Evolutionary conservation across 148 eudicot genomes (phyloP), one percentile per base, ranked within the genome.

Genomic region (Amaranthus hypochondriacus): DNA sequence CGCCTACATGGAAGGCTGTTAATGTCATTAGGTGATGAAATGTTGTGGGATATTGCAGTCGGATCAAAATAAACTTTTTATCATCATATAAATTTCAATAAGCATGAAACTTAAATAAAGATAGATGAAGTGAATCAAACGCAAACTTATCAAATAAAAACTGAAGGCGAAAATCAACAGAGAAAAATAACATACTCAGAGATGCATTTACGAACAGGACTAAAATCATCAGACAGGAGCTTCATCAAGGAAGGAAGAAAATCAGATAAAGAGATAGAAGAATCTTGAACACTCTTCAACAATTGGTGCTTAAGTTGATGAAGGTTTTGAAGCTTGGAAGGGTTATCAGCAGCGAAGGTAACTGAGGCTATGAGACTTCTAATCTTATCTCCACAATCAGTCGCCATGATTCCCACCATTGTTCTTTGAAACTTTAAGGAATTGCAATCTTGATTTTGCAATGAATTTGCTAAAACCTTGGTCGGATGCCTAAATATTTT

Each of bases 191-290:
- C 89, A 11, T 77, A 94, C 98, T 87, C 81, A 48, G 78, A 76
- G 50, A 84, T 73, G 56, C 81, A 80, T 80, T 84, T 87, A 71
- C 97, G 93, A 70, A 88, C 86, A 6, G 98, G 97, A 51, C 92
- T 85, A 62, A 77, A 86, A 15, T 75, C 76, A 68, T 94, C 93
- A 15, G 88, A 59, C 28, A 76, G 74, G 51, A 94, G 85, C 15
- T 79, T 82, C 55, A 92, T 73, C 47, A 94, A 65, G 3, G 76
- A 76, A 70, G 92, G 74, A 4, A 94, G 80, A 50, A 88, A 70
- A 48, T 85, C 84, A 21, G 82, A 80, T 53, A 88, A 57, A 65
- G 87, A 75, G 4, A 48, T 74, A 39, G 76, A n/a, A 39, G 70
- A 28, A 70, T 80, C 74, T 21, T 75, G 56, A 6, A 9, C 51